These are phyloP conservation scores for Aschersonia sp. DNA, from an alignment of 2,329 filamentous ascomycete species.

Conservation along the genomic window DNA sequence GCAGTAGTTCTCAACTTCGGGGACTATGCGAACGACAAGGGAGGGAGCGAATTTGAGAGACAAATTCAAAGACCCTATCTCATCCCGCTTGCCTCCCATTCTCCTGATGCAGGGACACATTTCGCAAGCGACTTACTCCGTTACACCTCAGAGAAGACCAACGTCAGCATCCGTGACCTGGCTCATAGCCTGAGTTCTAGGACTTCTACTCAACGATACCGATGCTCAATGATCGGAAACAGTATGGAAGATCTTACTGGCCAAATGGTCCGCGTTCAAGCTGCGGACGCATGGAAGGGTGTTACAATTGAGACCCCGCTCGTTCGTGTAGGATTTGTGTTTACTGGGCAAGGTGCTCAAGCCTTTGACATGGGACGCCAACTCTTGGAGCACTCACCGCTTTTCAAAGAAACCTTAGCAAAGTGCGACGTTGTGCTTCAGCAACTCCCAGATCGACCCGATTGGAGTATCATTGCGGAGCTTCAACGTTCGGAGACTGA, in stretches of 20 bases:
- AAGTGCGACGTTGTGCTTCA: not conserved
- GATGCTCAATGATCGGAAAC: not conserved
- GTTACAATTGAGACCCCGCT: not conserved
- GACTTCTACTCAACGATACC: not conserved
- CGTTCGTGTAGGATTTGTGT: constrained; percentile 8
- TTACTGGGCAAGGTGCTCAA: constrained; percentile 20
- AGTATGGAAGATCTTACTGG: not conserved
- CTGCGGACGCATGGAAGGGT: not conserved
- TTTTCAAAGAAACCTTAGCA: not conserved
- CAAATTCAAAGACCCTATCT: not conserved
- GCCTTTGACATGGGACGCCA: constrained; percentile 8
- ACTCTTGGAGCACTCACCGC: not conserved
- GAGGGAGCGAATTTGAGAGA: not conserved
- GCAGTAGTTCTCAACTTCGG: not conserved
- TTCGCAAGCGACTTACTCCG: not conserved
- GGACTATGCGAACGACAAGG: not conserved
- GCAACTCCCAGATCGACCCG: not conserved
- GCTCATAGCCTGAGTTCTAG: not conserved
- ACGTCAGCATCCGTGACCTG: not conserved
- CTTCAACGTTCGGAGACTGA: not conserved
- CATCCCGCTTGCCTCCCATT: not conserved
- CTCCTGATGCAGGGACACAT: not conserved
- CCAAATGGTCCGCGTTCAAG: not conserved
- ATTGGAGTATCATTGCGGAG: not conserved
- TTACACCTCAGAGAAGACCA: not conserved